phyloP scores from a whole-genome alignment of 257 asterid species.

The Jaltomata sinuosa region DNA sequence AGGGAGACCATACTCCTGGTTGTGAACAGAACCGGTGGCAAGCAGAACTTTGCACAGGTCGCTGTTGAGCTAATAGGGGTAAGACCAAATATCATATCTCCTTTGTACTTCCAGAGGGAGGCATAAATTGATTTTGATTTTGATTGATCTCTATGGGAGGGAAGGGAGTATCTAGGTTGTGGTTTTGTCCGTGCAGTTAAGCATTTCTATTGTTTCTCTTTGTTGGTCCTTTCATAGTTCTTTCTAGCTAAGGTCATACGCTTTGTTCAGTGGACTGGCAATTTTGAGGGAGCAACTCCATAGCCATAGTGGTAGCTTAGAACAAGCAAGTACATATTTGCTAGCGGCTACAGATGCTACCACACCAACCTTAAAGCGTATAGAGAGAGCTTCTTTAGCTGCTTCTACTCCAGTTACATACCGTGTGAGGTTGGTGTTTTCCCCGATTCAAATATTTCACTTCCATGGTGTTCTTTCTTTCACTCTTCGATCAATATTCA shows the following conservation, averaged over 20 bases:
- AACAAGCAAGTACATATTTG: neutral
- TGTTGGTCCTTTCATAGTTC: neutral
- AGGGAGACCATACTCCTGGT: conserved; percentile 67
- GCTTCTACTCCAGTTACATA: conserved; percentile 93
- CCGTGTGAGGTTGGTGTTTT: conserved; percentile 42
- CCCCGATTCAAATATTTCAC: neutral
- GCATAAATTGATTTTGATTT: neutral
- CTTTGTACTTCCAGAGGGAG: neutral
- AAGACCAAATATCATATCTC: conserved; percentile 15
- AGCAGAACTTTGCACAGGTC: conserved; percentile 70
- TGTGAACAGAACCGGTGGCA: conserved; percentile 89
- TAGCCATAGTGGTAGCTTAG: neutral
- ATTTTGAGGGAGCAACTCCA: neutral
- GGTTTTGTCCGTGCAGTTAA: neutral
- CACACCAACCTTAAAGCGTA: conserved; percentile 80
- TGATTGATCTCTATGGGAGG: neutral
- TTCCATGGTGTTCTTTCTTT: neutral
- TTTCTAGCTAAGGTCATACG: neutral
- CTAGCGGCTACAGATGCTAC: conserved; percentile 87
- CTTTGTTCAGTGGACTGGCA: neutral
- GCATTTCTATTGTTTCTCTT: neutral
- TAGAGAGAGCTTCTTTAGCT: conserved; percentile 88
- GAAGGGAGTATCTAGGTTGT: neutral
- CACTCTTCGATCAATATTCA: neutral
- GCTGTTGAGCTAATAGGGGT: conserved; percentile 81